These are phyloP conservation scores for Colletotrichum limetticola DNA, from an alignment of 2,329 filamentous ascomycete genomes.

Conservation along the genomic window DNA sequence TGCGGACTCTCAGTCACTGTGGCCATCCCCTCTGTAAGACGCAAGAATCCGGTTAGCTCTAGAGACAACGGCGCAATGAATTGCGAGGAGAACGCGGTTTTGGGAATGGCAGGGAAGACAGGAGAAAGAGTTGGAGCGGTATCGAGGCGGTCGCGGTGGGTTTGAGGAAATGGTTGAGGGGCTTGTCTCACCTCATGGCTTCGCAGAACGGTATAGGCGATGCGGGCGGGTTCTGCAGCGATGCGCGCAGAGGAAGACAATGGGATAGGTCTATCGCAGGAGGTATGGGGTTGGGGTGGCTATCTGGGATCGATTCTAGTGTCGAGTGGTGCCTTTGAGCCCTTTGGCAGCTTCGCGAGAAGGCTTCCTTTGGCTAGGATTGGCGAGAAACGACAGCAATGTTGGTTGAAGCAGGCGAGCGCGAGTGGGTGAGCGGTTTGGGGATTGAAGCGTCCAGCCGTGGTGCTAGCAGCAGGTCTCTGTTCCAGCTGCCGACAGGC, in stretches of 20 bases:
- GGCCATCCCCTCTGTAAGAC: conserved; percentile 60
- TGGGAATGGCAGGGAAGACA: neutral
- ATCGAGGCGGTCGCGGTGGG: conserved; percentile 29
- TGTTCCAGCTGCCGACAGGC: conserved; percentile 12
- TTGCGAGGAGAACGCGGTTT: conserved; percentile 25
- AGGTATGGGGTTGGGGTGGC: neutral
- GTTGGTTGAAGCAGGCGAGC: conserved; percentile 11
- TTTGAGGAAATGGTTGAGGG: conserved; percentile 18
- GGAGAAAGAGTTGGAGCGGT: conserved; percentile 33
- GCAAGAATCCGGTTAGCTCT: conserved; percentile 36
- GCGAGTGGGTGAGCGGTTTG: neutral
- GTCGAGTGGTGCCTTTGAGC: neutral
- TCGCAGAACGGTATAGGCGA: conserved; percentile 13
- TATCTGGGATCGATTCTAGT: neutral
- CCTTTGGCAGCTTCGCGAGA: neutral
- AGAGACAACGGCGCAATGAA: conserved; percentile 27
- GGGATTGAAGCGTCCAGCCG: neutral
- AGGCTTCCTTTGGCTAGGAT: neutral
- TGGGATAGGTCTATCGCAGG: neutral
- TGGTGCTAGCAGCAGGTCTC: neutral
- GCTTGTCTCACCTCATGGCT: conserved; percentile 35
- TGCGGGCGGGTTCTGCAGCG: conserved; percentile 9
- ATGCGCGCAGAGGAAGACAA: neutral
- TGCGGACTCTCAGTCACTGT: conserved; percentile 62
- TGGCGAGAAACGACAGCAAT: neutral